Evolutionary conservation across 2,329 filamentous ascomycete species (phyloP), one percentile per base, ranked within the genome.

Genomic region (Sporothrix luriei): DNA sequence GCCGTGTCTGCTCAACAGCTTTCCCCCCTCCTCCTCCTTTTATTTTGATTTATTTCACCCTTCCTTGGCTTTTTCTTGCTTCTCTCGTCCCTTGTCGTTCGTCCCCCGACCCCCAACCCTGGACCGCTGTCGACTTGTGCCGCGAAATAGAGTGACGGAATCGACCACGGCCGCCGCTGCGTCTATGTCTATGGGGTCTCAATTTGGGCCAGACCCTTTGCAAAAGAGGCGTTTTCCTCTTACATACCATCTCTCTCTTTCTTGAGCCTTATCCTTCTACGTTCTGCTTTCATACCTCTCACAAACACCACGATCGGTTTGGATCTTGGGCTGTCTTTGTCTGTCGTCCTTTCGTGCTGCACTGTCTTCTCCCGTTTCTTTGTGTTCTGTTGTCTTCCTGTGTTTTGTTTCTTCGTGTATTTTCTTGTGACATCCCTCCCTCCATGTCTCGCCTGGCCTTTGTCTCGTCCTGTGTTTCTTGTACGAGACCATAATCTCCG

Each of bases 151-250:
- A 65, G 38, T 62, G 57, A 46, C 57, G 57, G 55, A 43, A 46
- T 62, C 13, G 38, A 62, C 57, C 38, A 24, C 19, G 7, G 51
- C 61, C 6, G 59, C 52, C 26, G 52, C 26, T 33, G 26, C 52
- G 26, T 49, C 61, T 65, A 48, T 66, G 26, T 49, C 61, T 65
- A 48, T 66, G 62, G 62, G 48, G 62, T 51, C 62, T 40, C 62
- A 66, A 38, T 64, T 51, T 66, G 62, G 62, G 57, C 57, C 21
- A 66, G 48, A 38, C 7, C 21, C 13, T 33, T 7, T 13, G 3
- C 62, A 29, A 33, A 65, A 9, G 24, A 26, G 43, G 38, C 54
- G 38, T 26, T 24, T 4, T 26, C 57, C 13, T 46, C 57, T 62
- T 62, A 26, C 57, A 62, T 13, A 19, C 38, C 57, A 13, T 54